Conservation (phyloP, 352 stramenopile species). For the Globisporangium rhizosaccharum region DNA sequence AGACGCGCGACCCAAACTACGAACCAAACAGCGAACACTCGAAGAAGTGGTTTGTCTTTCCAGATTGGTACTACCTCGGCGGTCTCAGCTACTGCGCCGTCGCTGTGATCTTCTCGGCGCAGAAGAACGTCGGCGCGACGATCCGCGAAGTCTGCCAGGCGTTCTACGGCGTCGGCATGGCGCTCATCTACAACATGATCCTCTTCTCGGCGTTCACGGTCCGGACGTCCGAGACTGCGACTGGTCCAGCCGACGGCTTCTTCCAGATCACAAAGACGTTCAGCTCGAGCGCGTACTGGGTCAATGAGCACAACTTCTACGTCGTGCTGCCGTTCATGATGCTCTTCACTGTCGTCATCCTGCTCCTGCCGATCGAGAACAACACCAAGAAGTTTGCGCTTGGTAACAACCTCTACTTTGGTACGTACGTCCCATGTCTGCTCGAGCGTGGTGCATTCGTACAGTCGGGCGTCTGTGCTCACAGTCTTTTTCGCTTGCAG, state of each 20-base stretch:
- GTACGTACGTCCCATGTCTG: constrained; percentile 20
- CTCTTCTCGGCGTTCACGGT: constrained; percentile 49
- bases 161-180: constrained; percentile 74
- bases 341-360: constrained; percentile 56
- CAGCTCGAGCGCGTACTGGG: constrained; percentile 50
- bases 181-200: constrained; percentile 73
- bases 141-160: constrained; percentile 65
- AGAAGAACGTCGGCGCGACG: constrained; percentile 66
- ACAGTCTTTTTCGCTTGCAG: constrained; percentile 13
- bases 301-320: constrained; percentile 76
- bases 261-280: constrained; percentile 60
- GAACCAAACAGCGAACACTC: constrained; percentile 28
- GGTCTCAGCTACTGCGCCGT: constrained; percentile 75
- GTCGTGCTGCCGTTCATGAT: constrained; percentile 68
- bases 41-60: constrained; percentile 76
- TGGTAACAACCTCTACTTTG: constrained; percentile 83
- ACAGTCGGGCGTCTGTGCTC: background rate
- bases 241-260: constrained; percentile 40
- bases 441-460: background rate
- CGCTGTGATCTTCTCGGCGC: constrained; percentile 69
- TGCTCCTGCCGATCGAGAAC: constrained; percentile 63
- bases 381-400: constrained; percentile 86
- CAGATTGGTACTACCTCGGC: constrained; percentile 55
- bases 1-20: constrained; percentile 50
- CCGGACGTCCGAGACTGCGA: constrained; percentile 27